Evolutionary conservation across 192 early-diverging fungal genomes (phyloP).

Genomic region (Polychytrium aggregatum): DNA sequence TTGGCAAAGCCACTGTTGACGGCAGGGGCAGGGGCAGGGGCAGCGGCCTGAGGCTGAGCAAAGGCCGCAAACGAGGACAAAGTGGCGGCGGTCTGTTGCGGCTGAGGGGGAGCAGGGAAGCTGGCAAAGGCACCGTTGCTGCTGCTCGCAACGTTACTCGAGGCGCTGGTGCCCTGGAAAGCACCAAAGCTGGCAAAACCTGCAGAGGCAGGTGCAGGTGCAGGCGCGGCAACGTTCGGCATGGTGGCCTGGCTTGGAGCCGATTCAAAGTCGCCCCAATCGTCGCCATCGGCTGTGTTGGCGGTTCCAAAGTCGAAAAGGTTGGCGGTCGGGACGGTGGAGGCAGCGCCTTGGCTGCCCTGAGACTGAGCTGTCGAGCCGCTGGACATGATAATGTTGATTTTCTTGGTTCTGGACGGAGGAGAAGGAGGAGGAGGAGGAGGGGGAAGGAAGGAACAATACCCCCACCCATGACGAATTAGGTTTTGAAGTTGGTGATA

Average conservation of each 20-base stretch:
- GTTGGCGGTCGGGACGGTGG: too few relatives aligned
- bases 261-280: slow-evolving; percentile 21
- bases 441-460: too few relatives aligned
- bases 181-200: slow-evolving; percentile 1
- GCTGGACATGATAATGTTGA: slow-evolving; percentile 52
- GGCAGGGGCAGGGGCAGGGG: neutral
- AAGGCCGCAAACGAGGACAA: slow-evolving; percentile 6
- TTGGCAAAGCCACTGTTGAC: slow-evolving; percentile 7
- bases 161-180: neutral
- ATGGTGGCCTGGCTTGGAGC: slow-evolving; percentile 4
- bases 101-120: slow-evolving; percentile 1
- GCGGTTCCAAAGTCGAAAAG: neutral
- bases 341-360: too few relatives aligned
- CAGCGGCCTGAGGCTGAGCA: neutral
- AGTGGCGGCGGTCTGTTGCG: neutral
- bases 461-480: too few relatives aligned
- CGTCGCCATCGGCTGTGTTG: slow-evolving; percentile 2
- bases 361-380: neutral
- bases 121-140: neutral
- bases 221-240: neutral
- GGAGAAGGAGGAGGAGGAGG: too few relatives aligned
- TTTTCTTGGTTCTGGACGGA: too few relatives aligned
- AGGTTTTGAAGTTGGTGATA: too few relatives aligned
- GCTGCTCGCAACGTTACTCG: neutral
- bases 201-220: slow-evolving; percentile 6